phyloP scores from a whole-genome alignment of 1,284 basidiomycete genomes.

The Pseudozyma tsukubaensis region DNA sequence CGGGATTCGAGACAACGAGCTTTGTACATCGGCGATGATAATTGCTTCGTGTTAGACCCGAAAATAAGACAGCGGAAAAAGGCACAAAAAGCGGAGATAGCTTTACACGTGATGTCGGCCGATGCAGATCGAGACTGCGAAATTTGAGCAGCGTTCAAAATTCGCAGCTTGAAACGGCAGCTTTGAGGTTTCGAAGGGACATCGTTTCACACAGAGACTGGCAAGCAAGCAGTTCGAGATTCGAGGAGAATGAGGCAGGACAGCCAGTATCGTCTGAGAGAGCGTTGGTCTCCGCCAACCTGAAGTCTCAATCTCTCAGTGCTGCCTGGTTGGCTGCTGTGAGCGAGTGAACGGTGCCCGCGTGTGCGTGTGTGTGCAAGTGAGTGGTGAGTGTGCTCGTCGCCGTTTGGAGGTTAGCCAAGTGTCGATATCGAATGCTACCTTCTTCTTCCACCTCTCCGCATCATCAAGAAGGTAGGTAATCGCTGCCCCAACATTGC shows the following conservation, averaged over 20 bases:
- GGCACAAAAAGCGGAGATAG: neutral
- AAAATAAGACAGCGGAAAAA: neutral
- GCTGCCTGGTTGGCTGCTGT: no score
- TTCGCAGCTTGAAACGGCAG: no score
- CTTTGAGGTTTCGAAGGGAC: no score
- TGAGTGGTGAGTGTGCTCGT: constrained; percentile 8
- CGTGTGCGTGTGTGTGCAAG: neutral
- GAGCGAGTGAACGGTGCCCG: neutral
- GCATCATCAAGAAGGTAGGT: constrained; percentile 59
- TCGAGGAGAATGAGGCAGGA: no score
- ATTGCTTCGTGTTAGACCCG: neutral
- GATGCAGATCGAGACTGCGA: no score
- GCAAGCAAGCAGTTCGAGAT: neutral
- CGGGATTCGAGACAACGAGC: neutral
- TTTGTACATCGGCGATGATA: neutral
- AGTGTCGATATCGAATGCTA: constrained; percentile 24
- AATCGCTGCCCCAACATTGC: constrained; percentile 24
- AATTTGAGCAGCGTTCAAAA: no score
- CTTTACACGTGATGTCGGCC: constrained; percentile 14
- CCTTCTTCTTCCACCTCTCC: constrained; percentile 48
- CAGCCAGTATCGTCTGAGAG: no score
- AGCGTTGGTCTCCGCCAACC: no score
- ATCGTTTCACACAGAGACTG: no score
- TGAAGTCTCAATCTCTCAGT: neutral
- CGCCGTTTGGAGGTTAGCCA: constrained; percentile 24